Base-by-base conservation (phyloP, 2,329 filamentous ascomycete genomes). In the Apiospora arundinis region DNA sequence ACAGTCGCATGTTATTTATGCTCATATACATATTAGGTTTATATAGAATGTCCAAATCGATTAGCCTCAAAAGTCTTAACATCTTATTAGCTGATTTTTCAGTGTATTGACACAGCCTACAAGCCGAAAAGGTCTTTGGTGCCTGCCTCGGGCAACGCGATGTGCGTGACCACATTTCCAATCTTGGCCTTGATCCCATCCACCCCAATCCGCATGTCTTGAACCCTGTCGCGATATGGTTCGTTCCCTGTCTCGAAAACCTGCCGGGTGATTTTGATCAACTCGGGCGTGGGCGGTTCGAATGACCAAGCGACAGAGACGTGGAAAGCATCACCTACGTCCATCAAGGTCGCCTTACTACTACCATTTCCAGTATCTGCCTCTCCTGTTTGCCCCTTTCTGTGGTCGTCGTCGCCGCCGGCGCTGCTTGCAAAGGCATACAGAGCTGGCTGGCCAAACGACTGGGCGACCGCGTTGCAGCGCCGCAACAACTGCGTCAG, bases 301-400 rank as follows among this genome's bases (percentile, higher is more conserved):
- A 95, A 86, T 0, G 89, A 92, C 96, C 95, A 98, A 0, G 92
- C 96, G 70, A 99, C 90, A 65, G 95, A 97, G 72, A 98, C 84
- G 81, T 99, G 96, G 78, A 98, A 98, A 28, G 88, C 89, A 67
- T 86, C 80, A 5, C 76, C 75, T 11, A 80, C 74, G 67, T 73
- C 45, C 75, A 78, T 46, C 71, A 69, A 21, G 42, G 49, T 16
- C 74, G 4, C 12, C 42, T 45, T 16, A 16, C 69, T 16, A 6
- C n/a, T 23, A 16, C 7, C 18, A 6, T 6, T 42, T 9, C 6
- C 14, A 16, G 44, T 16, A 28, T 14, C 68, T 32, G 9, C 14
- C 42, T 14, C 23, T n/a, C 18, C 42, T 23, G 42, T 1, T 14
- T 9, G 11, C 18, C 16, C 42, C 12, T 68, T 32, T 12, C 4